A percentile compares a stretch with the other conserved stretches of the same genome.
Evolutionary conservation across 148 eudicot genomes (phyloP).

Genomic region (Rhododendron ovatum): DNA sequence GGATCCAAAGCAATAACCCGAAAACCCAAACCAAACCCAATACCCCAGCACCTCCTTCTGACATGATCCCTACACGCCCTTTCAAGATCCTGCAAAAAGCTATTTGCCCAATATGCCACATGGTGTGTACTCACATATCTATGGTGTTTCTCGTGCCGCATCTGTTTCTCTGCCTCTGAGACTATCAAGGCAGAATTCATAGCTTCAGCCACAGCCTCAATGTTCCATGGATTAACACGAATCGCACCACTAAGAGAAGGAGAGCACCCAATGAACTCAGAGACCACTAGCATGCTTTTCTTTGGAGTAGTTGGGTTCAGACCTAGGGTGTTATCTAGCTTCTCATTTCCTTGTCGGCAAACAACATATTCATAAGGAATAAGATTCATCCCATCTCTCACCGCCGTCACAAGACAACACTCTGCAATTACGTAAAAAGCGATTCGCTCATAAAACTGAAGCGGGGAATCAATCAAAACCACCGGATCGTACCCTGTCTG

Average conservation of each 20-base stretch:
- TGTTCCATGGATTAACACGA: conserved; percentile 84
- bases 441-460: conserved; percentile 69
- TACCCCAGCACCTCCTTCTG: conserved; percentile 78
- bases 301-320: conserved; percentile 43
- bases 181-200: conserved; percentile 65
- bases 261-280: conserved; percentile 80
- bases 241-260: conserved; percentile 90
- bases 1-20: conserved; percentile 77
- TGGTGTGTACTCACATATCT: conserved; percentile 78
- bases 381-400: conserved; percentile 86
- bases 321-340: conserved; percentile 46
- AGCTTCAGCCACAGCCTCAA: conserved; percentile 71
- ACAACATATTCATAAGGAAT: conserved; percentile 83
- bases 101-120: conserved; percentile 82
- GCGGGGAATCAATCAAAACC: conserved; percentile 54
- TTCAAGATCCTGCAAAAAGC: conserved; percentile 79
- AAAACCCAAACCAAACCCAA: conserved; percentile 81
- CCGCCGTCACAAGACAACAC: conserved; percentile 84
- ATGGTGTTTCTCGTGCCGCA: conserved; percentile 82
- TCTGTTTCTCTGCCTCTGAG: conserved; percentile 62
- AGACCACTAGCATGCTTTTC: conserved; percentile 86
- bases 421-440: conserved; percentile 78
- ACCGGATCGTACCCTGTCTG: conserved; percentile 62
- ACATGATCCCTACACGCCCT: conserved; percentile 76
- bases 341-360: conserved; percentile 63